phyloP scores from a whole-genome alignment of 306 rosid species.

The Hippophae rhamnoides region DNA sequence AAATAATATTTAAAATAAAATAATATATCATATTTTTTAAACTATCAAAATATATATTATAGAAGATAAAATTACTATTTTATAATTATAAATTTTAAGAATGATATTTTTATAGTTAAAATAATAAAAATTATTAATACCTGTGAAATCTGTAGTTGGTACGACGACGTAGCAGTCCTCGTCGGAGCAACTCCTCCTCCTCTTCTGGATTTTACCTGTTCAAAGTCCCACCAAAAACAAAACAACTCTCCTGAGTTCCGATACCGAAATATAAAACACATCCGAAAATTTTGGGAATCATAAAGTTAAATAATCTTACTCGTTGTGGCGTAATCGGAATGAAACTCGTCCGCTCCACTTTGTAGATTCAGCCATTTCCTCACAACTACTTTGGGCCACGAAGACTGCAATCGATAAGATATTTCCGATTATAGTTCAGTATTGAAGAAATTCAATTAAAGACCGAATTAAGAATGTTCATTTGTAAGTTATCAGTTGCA shows the following conservation, averaged over 20 bases:
- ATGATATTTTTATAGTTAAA: neutral
- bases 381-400: conserved; percentile 54
- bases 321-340: conserved; percentile 30
- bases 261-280: neutral
- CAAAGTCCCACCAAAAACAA: neutral
- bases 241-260: neutral
- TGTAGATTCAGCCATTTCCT: conserved; percentile 65
- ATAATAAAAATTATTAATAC: conserved; percentile 15
- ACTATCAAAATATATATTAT: too few species aligned
- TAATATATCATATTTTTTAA: too few species aligned
- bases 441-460: neutral
- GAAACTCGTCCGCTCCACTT: conserved; percentile 33
- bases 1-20: too few species aligned
- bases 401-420: conserved; percentile 21
- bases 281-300: neutral
- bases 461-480: neutral
- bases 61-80: too few species aligned
- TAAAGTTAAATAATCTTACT: conserved; percentile 22
- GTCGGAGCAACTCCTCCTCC: conserved; percentile 67
- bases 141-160: conserved; percentile 32
- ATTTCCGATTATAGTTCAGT: neutral
- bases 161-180: conserved; percentile 46
- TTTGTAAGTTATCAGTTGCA: neutral
- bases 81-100: too few species aligned
- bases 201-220: conserved; percentile 34